These are phyloP conservation scores for Colletotrichum lupini DNA, from an alignment of 2,329 filamentous ascomycete genomes.

Conservation along the genomic window DNA sequence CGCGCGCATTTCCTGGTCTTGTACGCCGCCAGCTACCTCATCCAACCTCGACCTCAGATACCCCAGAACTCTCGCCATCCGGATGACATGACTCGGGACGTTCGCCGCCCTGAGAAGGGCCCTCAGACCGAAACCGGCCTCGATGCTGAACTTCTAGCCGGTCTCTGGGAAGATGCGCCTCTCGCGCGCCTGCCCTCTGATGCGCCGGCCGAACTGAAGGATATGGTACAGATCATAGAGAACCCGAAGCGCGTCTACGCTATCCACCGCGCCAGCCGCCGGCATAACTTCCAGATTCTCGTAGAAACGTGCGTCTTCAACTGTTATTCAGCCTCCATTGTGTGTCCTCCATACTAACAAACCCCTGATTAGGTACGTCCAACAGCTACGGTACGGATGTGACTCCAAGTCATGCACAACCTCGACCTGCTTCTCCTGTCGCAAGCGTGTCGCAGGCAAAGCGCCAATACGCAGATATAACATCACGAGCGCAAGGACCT, in stretches of 20 bases:
- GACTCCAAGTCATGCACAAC: constrained; percentile 75
- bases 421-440: constrained; percentile 83
- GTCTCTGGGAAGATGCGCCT: constrained; percentile 68
- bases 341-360: constrained; percentile 31
- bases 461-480: constrained; percentile 83
- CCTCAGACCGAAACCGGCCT: constrained; percentile 44
- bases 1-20: constrained; percentile 1
- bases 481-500: constrained; percentile 80
- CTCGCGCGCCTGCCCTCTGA: constrained; percentile 70
- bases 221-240: constrained; percentile 67
- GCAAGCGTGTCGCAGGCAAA: constrained; percentile 73
- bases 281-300: constrained; percentile 73
- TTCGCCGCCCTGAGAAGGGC: constrained; percentile 47
- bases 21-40: neutral
- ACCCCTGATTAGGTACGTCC: constrained; percentile 70
- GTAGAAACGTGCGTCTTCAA: constrained; percentile 69
- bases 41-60: constrained; percentile 23
- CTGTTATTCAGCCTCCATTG: constrained; percentile 29
- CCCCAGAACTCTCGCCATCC: constrained; percentile 30
- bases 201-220: constrained; percentile 67
- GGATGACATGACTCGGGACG: constrained; percentile 63
- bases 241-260: constrained; percentile 71
- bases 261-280: constrained; percentile 69
- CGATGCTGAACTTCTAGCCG: constrained; percentile 63
- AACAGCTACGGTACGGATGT: constrained; percentile 86